Evolutionary conservation across 2,329 filamentous ascomycete species (phyloP), one percentile per base, ranked within the genome.

Genomic region (Amauroascus niger): DNA sequence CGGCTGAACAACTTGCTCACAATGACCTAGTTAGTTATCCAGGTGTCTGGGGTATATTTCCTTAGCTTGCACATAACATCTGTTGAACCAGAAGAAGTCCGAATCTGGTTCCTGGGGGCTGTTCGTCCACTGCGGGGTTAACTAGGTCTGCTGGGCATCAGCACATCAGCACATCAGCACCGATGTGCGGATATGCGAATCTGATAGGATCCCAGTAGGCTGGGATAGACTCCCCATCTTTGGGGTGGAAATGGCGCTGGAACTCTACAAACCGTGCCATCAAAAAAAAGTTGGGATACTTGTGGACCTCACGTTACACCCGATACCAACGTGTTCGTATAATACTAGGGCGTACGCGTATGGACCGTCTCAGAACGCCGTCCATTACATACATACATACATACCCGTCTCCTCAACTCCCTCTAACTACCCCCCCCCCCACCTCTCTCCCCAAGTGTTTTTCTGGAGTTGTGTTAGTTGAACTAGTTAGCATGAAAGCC

Each of bases 401-500:
- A 6, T 18, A 9, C 5, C n/a, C 5, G 8, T 26, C 49, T 11
- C 33, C 7, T n/a, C n/a, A n/a, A n/a, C n/a, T n/a, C n/a, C n/a
- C n/a, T n/a, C 39, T 35, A 4, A 3, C 11, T 35, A 7, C 7
- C 33, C 13, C 33, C 37, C 49, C 18, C 33, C 7, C n/a, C n/a
- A n/a, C n/a, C n/a, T n/a, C n/a, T n/a, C n/a, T n/a, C n/a, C n/a
- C n/a, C n/a, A n/a, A n/a, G n/a, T n/a, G n/a, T n/a, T n/a, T n/a
- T n/a, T n/a, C n/a, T 30, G 9, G 9, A 9, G 26, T 30, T 44
- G 33, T 52, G 33, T 16, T 30, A 3, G 20, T 6, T 52, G 26
- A 22, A 22, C n/a, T 45, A 28, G 28, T 26, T 26, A 52, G 50
- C 50, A 52, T 52, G 41, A 52, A 46, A 26, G 50, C 50, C 50